These are phyloP conservation scores for Candida argentea DNA, from an alignment of 805 yeast genomes.

Conservation along the genomic window DNA sequence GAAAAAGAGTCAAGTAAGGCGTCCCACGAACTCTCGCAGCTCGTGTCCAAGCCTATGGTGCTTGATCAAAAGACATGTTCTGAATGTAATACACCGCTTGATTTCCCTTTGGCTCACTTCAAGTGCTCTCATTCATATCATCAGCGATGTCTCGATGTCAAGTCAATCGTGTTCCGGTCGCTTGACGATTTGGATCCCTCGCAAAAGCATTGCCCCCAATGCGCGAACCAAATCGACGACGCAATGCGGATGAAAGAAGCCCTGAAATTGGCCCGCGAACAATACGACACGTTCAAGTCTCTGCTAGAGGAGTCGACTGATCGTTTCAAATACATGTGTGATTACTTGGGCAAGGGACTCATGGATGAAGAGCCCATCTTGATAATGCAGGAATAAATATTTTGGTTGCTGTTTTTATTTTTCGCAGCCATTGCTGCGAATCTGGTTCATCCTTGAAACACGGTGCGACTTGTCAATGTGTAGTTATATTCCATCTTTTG, in stretches of 20 bases:
- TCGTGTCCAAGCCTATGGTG: slow-evolving; percentile 37
- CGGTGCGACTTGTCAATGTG: too few relatives aligned
- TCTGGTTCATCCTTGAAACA: too few relatives aligned
- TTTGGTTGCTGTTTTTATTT: too few relatives aligned
- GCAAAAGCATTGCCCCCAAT: slow-evolving; percentile 54
- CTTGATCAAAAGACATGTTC: slow-evolving; percentile 57
- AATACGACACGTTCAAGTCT: slow-evolving; percentile 52
- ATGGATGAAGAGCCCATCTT: slow-evolving; percentile 38
- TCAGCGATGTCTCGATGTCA: slow-evolving; percentile 60
- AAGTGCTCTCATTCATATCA: slow-evolving; percentile 83
- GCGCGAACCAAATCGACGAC: slow-evolving; percentile 63
- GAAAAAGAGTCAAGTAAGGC: slow-evolving; percentile 53
- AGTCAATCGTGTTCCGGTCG: slow-evolving; percentile 10
- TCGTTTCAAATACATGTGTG: slow-evolving; percentile 65
- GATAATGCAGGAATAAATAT: slow-evolving; percentile 1
- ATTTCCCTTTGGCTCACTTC: slow-evolving; percentile 75
- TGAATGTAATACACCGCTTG: slow-evolving; percentile 55
- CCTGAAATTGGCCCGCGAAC: slow-evolving; percentile 52
- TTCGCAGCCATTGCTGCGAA: slow-evolving; percentile 1
- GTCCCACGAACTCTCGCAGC: slow-evolving; percentile 40
- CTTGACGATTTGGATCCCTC: slow-evolving; percentile 3
- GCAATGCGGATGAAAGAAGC: slow-evolving; percentile 45
- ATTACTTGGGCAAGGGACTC: slow-evolving; percentile 82
- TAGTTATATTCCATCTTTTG: too few relatives aligned
- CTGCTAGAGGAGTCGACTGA: slow-evolving; percentile 46